Evolutionary conservation across 2,329 filamentous ascomycete genomes (phyloP).

Genomic region (Pestalotiopsis sp.): DNA sequence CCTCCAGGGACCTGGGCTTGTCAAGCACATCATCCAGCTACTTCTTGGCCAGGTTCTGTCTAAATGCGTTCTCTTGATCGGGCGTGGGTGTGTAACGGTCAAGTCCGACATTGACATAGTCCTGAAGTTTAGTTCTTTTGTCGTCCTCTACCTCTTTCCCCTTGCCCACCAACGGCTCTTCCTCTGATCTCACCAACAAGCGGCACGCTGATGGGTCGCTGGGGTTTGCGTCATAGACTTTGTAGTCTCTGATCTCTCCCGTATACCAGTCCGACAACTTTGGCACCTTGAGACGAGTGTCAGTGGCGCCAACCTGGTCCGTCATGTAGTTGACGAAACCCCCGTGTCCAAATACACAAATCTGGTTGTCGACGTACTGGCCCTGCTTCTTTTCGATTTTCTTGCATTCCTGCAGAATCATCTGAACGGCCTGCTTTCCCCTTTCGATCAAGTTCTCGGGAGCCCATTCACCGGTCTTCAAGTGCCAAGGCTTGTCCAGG

Average conservation of each 20-base stretch:
- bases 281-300: constrained; percentile 7
- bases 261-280: constrained; percentile 19
- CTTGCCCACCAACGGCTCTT: no score
- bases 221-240: background rate
- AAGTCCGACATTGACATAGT: background rate
- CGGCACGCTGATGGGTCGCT: background rate
- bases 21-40: no score
- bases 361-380: background rate
- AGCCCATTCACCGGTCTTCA: constrained; percentile 6
- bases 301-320: background rate
- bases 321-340: constrained; percentile 16
- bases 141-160: background rate
- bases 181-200: background rate
- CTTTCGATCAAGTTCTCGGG: constrained; percentile 6
- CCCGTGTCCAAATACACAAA: constrained; percentile 15
- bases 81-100: background rate
- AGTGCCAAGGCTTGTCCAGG: background rate
- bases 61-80: background rate
- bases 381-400: background rate
- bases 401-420: constrained; percentile 1
- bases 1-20: no score
- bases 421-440: background rate
- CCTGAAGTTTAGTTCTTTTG: background rate
- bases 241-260: constrained; percentile 14
- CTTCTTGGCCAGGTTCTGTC: background rate